Base-by-base conservation (phyloP, 768 basidiomycete genomes). In the Boletellus emodensis region DNA sequence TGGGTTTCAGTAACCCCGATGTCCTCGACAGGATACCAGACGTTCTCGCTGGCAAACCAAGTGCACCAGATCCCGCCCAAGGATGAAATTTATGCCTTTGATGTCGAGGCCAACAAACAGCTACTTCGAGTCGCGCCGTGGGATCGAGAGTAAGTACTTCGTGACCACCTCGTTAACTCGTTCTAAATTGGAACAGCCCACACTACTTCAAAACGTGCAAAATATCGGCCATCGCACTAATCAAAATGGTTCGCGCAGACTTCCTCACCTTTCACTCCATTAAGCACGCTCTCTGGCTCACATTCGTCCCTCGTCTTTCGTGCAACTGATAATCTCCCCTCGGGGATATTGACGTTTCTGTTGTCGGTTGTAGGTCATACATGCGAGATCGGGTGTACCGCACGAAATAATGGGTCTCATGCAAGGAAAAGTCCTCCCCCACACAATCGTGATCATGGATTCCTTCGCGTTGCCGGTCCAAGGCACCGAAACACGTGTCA, bases 401-500 rank as follows among this genome's bases (percentile, higher is more conserved):
- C 91, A 97, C 73, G 95, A 99, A 72, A 96, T 99, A 64, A 99
- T 99, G 95, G 95, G 95, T 10, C 80, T 98, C 30, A 96, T 99
- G 94, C 94, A 96, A 70, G 94, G 94, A 49, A 95, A 96, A 71
- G 86, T 96, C 34, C 72, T 90, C 9, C 87, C 82, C 2, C 84
- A 84, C 54, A 76, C 85, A 1, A 72, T 89, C 34, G 84, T 90
- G 13, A 84, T 99, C 63, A 86, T 96, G 82, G 96, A 99, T 69
- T 93, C 92, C 11, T 98, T 97, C 57, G 94, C 96, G 5, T 75
- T 99, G 4, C 96, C 96, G 1, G 95, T 98, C 3, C 91, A 96
- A 67, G 96, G 96, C 13, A 99, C 96, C 0, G 96, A 98, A 69
- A 98, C 96, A 39, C 85, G 95, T 46, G 95, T 99, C 40, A 98